Conservation (phyloP, 257 asterid genomes). For the Osmanthus fragrans region DNA sequence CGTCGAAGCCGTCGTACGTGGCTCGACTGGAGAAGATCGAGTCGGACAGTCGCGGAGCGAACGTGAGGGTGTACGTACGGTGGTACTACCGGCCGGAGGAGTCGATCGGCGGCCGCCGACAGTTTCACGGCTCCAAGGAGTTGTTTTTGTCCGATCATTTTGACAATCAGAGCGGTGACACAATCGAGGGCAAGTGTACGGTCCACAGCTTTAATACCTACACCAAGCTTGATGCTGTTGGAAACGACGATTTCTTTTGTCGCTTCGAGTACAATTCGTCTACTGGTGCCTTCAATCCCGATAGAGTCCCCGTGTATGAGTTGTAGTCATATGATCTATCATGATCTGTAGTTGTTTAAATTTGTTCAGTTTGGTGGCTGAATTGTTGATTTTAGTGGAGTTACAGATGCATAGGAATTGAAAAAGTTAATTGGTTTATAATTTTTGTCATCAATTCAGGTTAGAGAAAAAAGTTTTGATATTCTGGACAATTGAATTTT, state of each 20-base stretch:
- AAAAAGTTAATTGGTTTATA: conserved; percentile 2
- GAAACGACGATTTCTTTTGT: conserved; percentile 87
- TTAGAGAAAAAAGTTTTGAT: not conserved
- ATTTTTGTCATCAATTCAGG: conserved; percentile 10
- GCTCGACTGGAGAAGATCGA: conserved; percentile 86
- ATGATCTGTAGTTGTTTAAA: conserved; percentile 2
- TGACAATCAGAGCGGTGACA: conserved; percentile 86
- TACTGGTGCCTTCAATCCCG: conserved; percentile 91
- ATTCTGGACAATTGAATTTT: not conserved
- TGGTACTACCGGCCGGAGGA: conserved; percentile 99
- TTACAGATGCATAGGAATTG: conserved; percentile 14
- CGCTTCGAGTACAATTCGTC: conserved; percentile 89
- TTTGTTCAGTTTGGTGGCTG: conserved; percentile 13
- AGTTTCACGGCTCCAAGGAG: conserved; percentile 91
- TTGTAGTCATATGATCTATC: not conserved
- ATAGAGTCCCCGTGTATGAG: conserved; percentile 84
- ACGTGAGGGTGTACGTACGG: conserved; percentile 70
- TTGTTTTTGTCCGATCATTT: conserved; percentile 85
- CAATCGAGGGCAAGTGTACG: conserved; percentile 83
- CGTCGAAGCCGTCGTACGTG: conserved; percentile 85
- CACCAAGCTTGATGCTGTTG: conserved; percentile 87
- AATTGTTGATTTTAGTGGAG: conserved; percentile 8
- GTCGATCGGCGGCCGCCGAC: conserved; percentile 91
- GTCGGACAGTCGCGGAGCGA: conserved; percentile 78
- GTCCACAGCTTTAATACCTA: conserved; percentile 88